Percentiles rank a stretch among this genome's conserved stretches.
phyloP scores from a whole-genome alignment of 352 stramenopile species.

The Lagenidium giganteum region DNA sequence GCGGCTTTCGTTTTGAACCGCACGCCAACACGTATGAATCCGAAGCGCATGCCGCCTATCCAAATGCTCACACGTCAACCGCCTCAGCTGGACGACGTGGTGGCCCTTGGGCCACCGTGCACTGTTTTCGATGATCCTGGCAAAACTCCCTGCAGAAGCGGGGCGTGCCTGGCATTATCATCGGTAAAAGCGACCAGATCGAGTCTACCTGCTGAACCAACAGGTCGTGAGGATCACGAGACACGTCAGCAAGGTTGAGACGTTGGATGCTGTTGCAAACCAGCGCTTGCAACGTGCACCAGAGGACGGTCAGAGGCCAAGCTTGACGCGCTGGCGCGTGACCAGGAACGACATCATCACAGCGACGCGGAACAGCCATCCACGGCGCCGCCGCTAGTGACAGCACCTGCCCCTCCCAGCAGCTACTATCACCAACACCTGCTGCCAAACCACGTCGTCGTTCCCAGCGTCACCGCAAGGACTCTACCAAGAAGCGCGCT shows the following conservation, averaged over 20 bases:
- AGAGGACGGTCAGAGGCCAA: neutral
- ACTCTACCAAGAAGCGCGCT: too few species aligned
- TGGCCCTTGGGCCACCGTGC: slow-evolving; percentile 17
- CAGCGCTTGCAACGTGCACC: slow-evolving; percentile 2
- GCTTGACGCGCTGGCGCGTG: slow-evolving; percentile 5
- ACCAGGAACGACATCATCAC: too few species aligned
- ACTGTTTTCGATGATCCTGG: slow-evolving; percentile 5
- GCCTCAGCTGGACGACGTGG: neutral
- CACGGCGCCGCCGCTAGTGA: too few species aligned
- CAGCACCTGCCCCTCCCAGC: too few species aligned
- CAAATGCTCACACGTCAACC: slow-evolving; percentile 4
- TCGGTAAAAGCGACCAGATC: slow-evolving; percentile 14
- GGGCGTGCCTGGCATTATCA: slow-evolving; percentile 4
- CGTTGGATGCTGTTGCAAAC: slow-evolving; percentile 6
- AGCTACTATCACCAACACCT: too few species aligned
- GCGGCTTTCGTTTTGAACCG: slow-evolving; percentile 21
- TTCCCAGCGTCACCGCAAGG: too few species aligned
- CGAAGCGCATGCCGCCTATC: slow-evolving; percentile 4
- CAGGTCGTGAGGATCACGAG: slow-evolving; percentile 8
- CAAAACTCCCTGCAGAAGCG: slow-evolving; percentile 11
- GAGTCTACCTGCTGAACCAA: slow-evolving; percentile 7
- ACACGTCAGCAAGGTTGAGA: slow-evolving; percentile 13
- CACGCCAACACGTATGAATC: slow-evolving; percentile 10
- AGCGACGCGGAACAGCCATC: too few species aligned
- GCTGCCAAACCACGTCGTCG: too few species aligned